Evolutionary conservation across 805 yeast genomes (phyloP).

Genomic region (Sugiyamaella valdiviana): DNA sequence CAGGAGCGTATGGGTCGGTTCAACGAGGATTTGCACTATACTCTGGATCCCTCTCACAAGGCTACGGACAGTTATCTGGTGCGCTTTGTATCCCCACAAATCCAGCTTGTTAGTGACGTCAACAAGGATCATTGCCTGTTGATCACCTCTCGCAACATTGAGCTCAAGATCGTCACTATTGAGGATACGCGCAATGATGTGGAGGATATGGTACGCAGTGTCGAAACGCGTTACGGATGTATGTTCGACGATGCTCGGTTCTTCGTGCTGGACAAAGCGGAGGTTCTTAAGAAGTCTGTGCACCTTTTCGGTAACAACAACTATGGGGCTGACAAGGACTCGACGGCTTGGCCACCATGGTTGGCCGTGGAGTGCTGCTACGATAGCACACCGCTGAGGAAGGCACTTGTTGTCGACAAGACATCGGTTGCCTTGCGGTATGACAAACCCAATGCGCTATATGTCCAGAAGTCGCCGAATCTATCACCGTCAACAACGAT

Average conservation of each 20-base stretch:
- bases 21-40: slow-evolving; percentile 45
- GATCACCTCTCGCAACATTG: slow-evolving; percentile 67
- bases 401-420: slow-evolving; percentile 53
- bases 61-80: slow-evolving; percentile 51
- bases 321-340: slow-evolving; percentile 50
- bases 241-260: slow-evolving; percentile 65
- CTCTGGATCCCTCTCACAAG: slow-evolving; percentile 32
- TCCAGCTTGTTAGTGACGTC: slow-evolving; percentile 55
- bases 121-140: slow-evolving; percentile 55
- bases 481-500: slow-evolving; percentile 4
- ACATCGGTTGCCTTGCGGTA: slow-evolving; percentile 57
- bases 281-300: slow-evolving; percentile 37
- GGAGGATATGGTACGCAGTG: slow-evolving; percentile 39
- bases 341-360: slow-evolving; percentile 82
- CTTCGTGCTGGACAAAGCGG: slow-evolving; percentile 54
- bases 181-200: slow-evolving; percentile 41
- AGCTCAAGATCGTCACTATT: slow-evolving; percentile 61
- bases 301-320: slow-evolving; percentile 41
- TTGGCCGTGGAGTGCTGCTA: slow-evolving; percentile 65
- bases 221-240: slow-evolving; percentile 66
- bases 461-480: slow-evolving; percentile 27
- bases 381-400: slow-evolving; percentile 42
- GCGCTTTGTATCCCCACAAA: slow-evolving; percentile 72
- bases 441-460: slow-evolving; percentile 47
- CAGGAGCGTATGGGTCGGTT: slow-evolving; percentile 32